These are phyloP conservation scores for Rubus parviflorus DNA, from an alignment of 306 rosid species.

Conservation along the genomic window DNA sequence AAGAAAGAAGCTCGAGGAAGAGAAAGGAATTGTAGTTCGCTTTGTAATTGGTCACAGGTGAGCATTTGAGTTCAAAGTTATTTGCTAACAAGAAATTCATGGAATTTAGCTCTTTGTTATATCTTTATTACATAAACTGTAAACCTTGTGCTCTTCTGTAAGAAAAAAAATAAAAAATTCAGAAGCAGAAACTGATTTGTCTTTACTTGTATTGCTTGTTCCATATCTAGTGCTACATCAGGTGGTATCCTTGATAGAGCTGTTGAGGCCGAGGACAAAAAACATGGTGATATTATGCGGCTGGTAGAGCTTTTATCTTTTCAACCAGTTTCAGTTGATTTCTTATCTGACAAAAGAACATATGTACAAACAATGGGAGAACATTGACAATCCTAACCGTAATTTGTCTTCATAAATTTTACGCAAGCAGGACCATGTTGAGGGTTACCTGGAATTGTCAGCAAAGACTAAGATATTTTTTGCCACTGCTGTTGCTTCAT, in stretches of 20 bases:
- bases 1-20: slow-evolving; percentile 61
- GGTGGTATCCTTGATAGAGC: slow-evolving; percentile 67
- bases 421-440: slow-evolving; percentile 52
- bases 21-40: slow-evolving; percentile 53
- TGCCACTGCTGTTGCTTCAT: slow-evolving; percentile 48
- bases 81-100: background rate
- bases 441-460: slow-evolving; percentile 62
- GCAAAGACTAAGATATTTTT: slow-evolving; percentile 57
- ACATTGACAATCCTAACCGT: slow-evolving; percentile 10
- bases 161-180: background rate
- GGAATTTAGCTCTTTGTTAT: background rate
- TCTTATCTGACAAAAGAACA: background rate
- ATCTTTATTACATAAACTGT: background rate
- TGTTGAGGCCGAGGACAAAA: slow-evolving; percentile 55
- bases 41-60: slow-evolving; percentile 66
- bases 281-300: slow-evolving; percentile 53
- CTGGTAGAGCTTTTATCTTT: slow-evolving; percentile 41
- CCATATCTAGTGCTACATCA: slow-evolving; percentile 49
- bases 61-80: slow-evolving; percentile 12
- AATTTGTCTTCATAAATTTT: background rate
- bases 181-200: background rate
- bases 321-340: slow-evolving; percentile 11
- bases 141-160: background rate
- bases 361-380: background rate
- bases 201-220: background rate